These are phyloP conservation scores for Crotalaria pallida DNA, from an alignment of 306 rosid species.

Conservation along the genomic window DNA sequence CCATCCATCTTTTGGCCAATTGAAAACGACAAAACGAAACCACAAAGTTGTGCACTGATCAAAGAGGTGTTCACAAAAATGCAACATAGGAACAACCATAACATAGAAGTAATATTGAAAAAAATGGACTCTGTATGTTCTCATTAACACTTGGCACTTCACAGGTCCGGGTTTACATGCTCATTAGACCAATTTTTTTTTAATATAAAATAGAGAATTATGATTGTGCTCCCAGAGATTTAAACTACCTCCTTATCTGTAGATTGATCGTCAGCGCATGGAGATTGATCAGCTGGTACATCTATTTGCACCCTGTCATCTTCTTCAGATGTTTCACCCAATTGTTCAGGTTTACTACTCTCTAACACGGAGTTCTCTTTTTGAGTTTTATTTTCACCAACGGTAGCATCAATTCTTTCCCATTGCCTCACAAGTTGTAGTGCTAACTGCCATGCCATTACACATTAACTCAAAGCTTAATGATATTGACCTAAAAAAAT, in stretches of 20 bases:
- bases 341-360: constrained; percentile 28
- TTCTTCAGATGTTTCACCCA: constrained; percentile 30
- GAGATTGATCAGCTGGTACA: constrained; percentile 39
- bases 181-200: not conserved
- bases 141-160: not conserved
- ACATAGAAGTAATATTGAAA: not conserved
- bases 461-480: not conserved
- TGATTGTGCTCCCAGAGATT: not conserved
- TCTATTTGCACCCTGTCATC: constrained; percentile 23
- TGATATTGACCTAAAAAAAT: not conserved
- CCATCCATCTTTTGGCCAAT: not conserved
- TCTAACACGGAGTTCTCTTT: constrained; percentile 30
- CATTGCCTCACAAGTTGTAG: constrained; percentile 78
- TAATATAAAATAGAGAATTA: not conserved
- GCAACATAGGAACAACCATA: not conserved
- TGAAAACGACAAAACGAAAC: not conserved
- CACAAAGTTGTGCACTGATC: not conserved
- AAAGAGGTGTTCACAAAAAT: constrained; percentile 3
- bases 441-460: constrained; percentile 68
- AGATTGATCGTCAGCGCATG: constrained; percentile 28
- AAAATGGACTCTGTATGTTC: not conserved
- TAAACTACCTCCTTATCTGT: constrained; percentile 46
- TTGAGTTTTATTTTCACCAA: constrained; percentile 19
- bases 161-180: not conserved
- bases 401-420: constrained; percentile 32